Percentiles rank a stretch among this genome's conserved stretches.
Evolutionary conservation across 352 stramenopile genomes (phyloP).

Genomic region (Pythium plurisporium): DNA sequence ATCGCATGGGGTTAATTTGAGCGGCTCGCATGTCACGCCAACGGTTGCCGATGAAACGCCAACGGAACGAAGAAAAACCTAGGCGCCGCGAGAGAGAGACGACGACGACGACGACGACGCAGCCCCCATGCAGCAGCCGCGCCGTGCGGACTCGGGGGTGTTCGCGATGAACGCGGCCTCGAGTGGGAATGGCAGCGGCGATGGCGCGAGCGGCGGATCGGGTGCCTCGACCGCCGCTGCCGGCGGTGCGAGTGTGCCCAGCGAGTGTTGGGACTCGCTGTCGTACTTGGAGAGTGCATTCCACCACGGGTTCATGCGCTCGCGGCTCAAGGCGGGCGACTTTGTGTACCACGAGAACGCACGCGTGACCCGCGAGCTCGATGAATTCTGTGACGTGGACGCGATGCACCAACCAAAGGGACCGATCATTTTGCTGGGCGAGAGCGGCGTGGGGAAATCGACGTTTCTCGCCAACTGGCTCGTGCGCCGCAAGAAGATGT

Average conservation of each 20-base stretch:
- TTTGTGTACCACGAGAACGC: conserved; percentile 76
- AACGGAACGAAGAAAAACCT: no score
- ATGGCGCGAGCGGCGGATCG: not conserved
- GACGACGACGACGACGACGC: not conserved
- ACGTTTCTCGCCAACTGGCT: conserved; percentile 82
- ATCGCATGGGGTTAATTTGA: no score
- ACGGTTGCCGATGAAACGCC: no score
- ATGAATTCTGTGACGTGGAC: conserved; percentile 85
- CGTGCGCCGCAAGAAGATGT: conserved; percentile 79
- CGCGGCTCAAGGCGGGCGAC: conserved; percentile 55
- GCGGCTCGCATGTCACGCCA: no score
- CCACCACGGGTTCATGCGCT: conserved; percentile 78
- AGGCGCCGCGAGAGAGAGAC: not conserved
- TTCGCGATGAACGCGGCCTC: not conserved
- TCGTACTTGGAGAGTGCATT: conserved; percentile 78
- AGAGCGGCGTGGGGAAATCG: conserved; percentile 69
- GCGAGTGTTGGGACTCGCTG: conserved; percentile 75
- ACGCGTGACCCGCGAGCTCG: conserved; percentile 55
- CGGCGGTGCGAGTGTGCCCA: conserved; percentile 3
- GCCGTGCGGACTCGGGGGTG: not conserved
- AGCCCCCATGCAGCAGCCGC: not conserved
- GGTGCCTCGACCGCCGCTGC: not conserved
- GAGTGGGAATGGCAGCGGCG: not conserved
- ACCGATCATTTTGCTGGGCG: conserved; percentile 68
- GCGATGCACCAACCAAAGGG: conserved; percentile 77